These are phyloP conservation scores for Trichoderma cornu-damae DNA, from an alignment of 2,329 filamentous ascomycete species.

Conservation along the genomic window DNA sequence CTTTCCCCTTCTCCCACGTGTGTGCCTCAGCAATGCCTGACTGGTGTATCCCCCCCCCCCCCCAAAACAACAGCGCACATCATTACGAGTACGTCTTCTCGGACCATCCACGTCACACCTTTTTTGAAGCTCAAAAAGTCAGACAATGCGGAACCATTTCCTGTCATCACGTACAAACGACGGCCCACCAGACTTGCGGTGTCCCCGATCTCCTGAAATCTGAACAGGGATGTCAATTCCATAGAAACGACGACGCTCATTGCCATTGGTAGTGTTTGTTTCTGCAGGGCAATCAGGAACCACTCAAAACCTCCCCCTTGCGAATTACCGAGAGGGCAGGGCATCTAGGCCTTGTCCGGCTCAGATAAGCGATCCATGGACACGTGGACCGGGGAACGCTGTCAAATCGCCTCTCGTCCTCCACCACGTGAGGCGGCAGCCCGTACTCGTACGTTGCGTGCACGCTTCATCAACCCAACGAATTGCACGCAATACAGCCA, in stretches of 20 bases:
- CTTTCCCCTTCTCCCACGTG: slow-evolving; percentile 5
- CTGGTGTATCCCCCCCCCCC: not conserved
- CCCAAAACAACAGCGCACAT: not conserved
- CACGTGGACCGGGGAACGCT: not conserved
- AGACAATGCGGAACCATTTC: not conserved
- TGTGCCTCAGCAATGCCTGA: slow-evolving; percentile 1
- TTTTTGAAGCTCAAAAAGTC: slow-evolving; percentile 1
- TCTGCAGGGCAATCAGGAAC: slow-evolving; percentile 6
- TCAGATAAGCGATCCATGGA: slow-evolving; percentile 3
- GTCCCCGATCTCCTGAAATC: slow-evolving; percentile 9
- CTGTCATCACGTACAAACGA: not conserved
- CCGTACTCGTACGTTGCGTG: not conserved
- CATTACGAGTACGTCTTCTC: slow-evolving; percentile 6
- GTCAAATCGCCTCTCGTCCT: not conserved
- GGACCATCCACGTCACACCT: slow-evolving; percentile 3
- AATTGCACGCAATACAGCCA: not conserved
- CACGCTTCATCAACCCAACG: not conserved
- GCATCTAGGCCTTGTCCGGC: not conserved
- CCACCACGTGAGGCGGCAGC: not conserved
- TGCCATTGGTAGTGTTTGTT: too few relatives aligned
- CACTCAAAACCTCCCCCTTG: not conserved
- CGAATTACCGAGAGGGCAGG: not conserved
- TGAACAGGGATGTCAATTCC: slow-evolving; percentile 6
- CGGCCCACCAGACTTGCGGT: slow-evolving; percentile 5
- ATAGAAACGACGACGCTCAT: not conserved